These are phyloP conservation scores for Zygnema cylindricum DNA, from an alignment of 139 green algal genomes.

Conservation along the genomic window DNA sequence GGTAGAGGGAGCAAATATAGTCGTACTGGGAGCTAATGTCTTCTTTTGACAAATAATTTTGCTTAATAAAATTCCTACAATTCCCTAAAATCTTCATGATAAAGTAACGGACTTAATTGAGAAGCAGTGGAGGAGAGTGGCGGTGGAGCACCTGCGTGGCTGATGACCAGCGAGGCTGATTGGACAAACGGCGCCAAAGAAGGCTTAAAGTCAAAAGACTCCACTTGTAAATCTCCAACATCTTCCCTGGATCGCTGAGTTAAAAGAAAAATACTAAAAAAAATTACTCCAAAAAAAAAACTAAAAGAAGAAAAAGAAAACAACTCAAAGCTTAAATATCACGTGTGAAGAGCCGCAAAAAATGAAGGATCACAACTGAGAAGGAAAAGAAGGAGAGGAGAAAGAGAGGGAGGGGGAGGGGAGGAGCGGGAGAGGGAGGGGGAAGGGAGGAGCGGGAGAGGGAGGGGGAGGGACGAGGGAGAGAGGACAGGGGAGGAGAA, in stretches of 20 bases:
- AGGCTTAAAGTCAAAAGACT: slow-evolving; percentile 40
- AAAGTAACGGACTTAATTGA: no score
- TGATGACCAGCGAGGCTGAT: slow-evolving; percentile 51
- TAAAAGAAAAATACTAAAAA: no score
- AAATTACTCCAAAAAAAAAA: no score
- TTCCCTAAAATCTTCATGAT: no score
- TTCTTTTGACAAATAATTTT: neutral
- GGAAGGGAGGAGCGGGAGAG: neutral
- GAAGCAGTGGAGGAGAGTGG: neutral
- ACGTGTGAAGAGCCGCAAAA: neutral
- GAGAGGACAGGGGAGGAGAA: neutral
- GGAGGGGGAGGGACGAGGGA: neutral
- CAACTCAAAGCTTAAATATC: no score
- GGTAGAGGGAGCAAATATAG: neutral
- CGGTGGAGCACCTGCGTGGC: slow-evolving; percentile 46
- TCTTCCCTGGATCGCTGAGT: no score
- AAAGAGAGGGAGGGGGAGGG: neutral
- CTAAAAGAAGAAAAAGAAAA: no score
- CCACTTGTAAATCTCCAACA: slow-evolving; percentile 12
- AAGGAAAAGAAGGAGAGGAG: neutral
- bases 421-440: neutral
- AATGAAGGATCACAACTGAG: neutral
- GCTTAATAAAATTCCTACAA: neutral
- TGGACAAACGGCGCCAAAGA: slow-evolving; percentile 39
- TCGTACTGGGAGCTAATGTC: neutral